These are phyloP conservation scores for Pezicula carpinea DNA, from an alignment of 2,329 filamentous ascomycete genomes.

Conservation along the genomic window DNA sequence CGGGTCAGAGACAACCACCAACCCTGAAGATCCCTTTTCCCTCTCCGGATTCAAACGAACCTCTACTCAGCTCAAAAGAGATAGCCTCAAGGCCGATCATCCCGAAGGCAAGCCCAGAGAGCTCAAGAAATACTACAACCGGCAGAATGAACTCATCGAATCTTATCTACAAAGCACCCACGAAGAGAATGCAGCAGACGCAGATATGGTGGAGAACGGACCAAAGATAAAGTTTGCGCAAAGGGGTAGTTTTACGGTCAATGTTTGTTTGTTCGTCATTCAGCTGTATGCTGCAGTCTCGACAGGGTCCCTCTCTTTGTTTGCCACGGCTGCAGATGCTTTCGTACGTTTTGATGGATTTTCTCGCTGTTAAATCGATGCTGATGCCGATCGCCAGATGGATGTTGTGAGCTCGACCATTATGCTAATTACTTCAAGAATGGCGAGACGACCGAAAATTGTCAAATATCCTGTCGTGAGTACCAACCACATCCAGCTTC, in stretches of 20 bases:
- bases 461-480: constrained; percentile 57
- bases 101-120: constrained; percentile 39
- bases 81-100: constrained; percentile 44
- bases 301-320: constrained; percentile 56
- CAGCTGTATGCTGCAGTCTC: constrained; percentile 54
- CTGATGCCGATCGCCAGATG: constrained; percentile 37
- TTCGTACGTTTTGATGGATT: constrained; percentile 40
- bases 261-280: constrained; percentile 51
- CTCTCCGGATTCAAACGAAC: constrained; percentile 27
- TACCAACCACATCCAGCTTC: constrained; percentile 10
- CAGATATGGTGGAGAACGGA: constrained; percentile 45
- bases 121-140: constrained; percentile 42
- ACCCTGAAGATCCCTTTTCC: constrained; percentile 29
- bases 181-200: constrained; percentile 46
- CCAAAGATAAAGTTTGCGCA: constrained; percentile 50
- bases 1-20: constrained; percentile 1
- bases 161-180: constrained; percentile 50
- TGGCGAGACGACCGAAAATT: constrained; percentile 55
- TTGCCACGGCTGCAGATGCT: constrained; percentile 62
- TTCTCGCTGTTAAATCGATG: constrained; percentile 5
- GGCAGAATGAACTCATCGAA: constrained; percentile 45
- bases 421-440: constrained; percentile 54
- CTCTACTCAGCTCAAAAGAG: constrained; percentile 32
- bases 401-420: constrained; percentile 60
- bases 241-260: constrained; percentile 44